Base-by-base conservation (phyloP, 768 basidiomycete genomes). In the Phanerodontia chrysosporium region DNA sequence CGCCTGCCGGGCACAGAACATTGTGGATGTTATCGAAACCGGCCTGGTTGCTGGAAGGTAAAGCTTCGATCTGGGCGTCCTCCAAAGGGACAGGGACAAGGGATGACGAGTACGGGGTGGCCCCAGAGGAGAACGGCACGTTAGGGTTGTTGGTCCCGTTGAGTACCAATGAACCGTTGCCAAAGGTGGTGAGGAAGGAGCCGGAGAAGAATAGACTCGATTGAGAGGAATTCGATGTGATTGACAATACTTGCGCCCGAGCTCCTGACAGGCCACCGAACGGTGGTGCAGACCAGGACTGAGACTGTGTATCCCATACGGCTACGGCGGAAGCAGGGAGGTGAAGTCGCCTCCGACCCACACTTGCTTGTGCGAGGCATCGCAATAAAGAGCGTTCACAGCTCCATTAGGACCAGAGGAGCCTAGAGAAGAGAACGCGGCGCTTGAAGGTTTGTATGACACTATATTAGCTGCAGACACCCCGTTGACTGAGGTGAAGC, bases 51-150 rank as follows among this genome's bases (percentile, higher is more conserved):
- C 91, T 81, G 0, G 87, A 85, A 18, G 90, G 87, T 2, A 82
- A 83, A 18, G 81, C 85, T 55, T 83, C 73, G 18, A 81, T 69
- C 48, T 78, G 69, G n/a, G 86, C 84, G 21, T 78, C 78, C 61
- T 78, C 71, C 18, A 94, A 73, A 30, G 90, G 84, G 32, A 94
- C 75, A 18, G 91, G 90, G 36, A 95, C 92, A 51, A 97, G 85
- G 10, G 93, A 95, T 1, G 91, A 90, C 3, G 95, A 90, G 70
- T 91, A 93, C 0, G 90, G 89, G 0, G 90, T 87, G 14, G 92
- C 90, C 27, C 90, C 86, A 1, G 83, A 70, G 22, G 93, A 94
- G 65, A 84, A 86, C 13, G 92, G 92, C 3, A 94, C 86, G 59
- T 89, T 94, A 12, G 92, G 92, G 68, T 93, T 94, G 68, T 88